Evolutionary conservation across 169 alveolate species (phyloP).

Genomic region (Eimeria brunetti): DNA sequence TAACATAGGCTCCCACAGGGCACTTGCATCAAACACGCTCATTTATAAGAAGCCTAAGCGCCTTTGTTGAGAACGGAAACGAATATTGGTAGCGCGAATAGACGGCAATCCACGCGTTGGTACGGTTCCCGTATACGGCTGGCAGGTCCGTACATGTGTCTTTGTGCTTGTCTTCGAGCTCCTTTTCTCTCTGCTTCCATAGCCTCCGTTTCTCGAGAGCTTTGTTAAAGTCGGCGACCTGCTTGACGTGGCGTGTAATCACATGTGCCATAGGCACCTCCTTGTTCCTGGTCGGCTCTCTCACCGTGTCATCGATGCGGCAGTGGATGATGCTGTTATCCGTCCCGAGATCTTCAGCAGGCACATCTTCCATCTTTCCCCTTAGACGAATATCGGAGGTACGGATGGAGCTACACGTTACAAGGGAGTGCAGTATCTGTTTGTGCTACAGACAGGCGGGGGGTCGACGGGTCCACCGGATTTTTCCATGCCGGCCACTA

Average conservation of each 20-base stretch:
- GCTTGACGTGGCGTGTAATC: conserved; percentile 55
- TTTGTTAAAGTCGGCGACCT: conserved; percentile 59
- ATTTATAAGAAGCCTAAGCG: neutral
- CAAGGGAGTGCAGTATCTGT: neutral
- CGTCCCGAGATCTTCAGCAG: neutral
- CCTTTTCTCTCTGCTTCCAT: conserved; percentile 44
- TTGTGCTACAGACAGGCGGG: neutral
- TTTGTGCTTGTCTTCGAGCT: conserved; percentile 39
- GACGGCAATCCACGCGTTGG: neutral
- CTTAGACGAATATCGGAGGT: neutral
- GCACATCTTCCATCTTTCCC: conserved; percentile 35
- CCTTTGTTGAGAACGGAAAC: neutral
- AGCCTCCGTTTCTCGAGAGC: conserved; percentile 67
- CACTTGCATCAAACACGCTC: neutral
- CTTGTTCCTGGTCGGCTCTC: conserved; percentile 6
- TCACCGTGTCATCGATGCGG: neutral
- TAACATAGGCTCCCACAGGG: neutral
- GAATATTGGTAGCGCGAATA: neutral
- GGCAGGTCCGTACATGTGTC: conserved; percentile 42
- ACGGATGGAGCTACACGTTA: neutral
- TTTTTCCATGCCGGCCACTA: neutral
- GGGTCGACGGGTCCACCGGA: neutral
- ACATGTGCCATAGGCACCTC: conserved; percentile 57
- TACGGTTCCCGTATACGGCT: neutral
- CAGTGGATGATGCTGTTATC: neutral